Base-by-base conservation (phyloP, 768 basidiomycete genomes). In the Cantharellus cinnabarinus region DNA sequence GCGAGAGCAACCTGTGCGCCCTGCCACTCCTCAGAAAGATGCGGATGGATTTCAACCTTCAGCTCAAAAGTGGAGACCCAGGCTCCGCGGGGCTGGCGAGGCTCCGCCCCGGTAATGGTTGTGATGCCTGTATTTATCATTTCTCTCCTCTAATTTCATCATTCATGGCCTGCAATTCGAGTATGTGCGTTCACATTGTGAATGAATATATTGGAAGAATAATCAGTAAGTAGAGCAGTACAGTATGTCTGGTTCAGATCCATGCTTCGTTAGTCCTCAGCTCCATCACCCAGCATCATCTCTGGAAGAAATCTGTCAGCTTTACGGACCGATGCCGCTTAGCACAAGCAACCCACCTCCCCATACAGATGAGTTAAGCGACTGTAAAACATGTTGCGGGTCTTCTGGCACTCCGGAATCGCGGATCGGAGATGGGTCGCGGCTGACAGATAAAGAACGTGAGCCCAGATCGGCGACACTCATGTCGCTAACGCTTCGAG, bases 1-100 rank as follows among this genome's bases (percentile, higher is more conserved):
- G 75, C 14, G 74, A 64, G 80, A 81, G n/a, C 83, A 85, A 61
- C 83, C 84, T 1, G 77, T 68, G 57, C 77, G 79, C 56, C 70
- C 72, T 3, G 65, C 70, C 4, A 70, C 14, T 7, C 34, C 29
- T 29, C 44, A 40, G 63, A 77, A 73, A 64, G 81, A 83, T 48
- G 73, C 79, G 2, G 85, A 87, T 64, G 84, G 85, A 2, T 86
- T 86, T 75, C 79, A 81, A 69, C 74, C 79, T 35, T 80, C 82
- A 3, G 37, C 34, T 38, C 14, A 37, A 15, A 42, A 40, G 38
- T 57, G 35, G 35, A 7, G 37, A 14, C 38, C 41, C 10, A 37
- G 56, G 14, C 35, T 5, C 14, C 5, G 38, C 5, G 56, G 56
- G 10, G 14, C 38, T 37, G 56, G 56, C 1, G 56, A 57, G 40